Conservation (phyloP, 2,329 filamentous ascomycete species). For the Trichoderma polysporum region DNA sequence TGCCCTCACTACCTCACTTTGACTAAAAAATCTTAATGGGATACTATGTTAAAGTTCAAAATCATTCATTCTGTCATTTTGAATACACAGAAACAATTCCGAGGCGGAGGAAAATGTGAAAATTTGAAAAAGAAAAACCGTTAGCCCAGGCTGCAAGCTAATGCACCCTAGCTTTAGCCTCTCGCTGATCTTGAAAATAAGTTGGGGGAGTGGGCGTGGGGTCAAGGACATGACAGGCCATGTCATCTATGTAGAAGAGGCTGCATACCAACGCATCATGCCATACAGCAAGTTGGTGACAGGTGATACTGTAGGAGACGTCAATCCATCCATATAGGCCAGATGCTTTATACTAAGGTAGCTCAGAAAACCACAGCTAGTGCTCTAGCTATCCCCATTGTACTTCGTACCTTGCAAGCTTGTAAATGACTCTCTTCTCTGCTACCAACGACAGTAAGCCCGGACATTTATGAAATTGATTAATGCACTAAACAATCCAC, state of each 20-base stretch:
- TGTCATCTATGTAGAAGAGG: not conserved
- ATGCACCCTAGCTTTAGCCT: not conserved
- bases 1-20: not conserved
- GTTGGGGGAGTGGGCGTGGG: not conserved
- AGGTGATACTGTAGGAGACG: not conserved
- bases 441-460: not conserved
- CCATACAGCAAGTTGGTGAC: not conserved
- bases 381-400: too few species aligned
- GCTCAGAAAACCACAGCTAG: too few species aligned
- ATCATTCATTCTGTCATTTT: not conserved
- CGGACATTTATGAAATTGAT: not conserved
- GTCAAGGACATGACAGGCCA: not conserved
- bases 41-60: not conserved
- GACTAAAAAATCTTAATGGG: not conserved
- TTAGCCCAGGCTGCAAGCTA: not conserved
- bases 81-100: not conserved
- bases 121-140: not conserved
- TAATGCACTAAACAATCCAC: not conserved
- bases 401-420: not conserved
- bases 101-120: not conserved
- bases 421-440: not conserved
- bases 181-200: not conserved
- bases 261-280: not conserved
- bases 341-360: too few species aligned
- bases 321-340: not conserved